Evolutionary conservation across 768 basidiomycete genomes (phyloP).

Genomic region (Hygrophoropsis aurantiaca): DNA sequence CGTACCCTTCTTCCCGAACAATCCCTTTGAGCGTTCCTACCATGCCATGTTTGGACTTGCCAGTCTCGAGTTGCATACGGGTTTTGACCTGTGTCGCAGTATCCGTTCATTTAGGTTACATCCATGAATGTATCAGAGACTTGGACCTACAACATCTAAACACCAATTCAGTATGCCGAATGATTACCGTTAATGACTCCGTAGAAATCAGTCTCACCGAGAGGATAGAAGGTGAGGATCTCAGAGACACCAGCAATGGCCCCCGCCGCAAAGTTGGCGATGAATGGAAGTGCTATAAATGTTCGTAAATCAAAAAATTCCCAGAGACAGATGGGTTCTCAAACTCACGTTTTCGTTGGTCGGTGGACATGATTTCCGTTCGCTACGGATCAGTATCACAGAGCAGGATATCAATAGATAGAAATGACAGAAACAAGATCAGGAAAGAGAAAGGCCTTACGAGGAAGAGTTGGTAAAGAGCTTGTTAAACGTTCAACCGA

Average conservation of each 20-base stretch:
- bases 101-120: constrained; percentile 2
- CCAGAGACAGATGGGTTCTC: not conserved
- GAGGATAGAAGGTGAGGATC: constrained; percentile 84
- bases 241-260: constrained; percentile 93
- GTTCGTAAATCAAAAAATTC: constrained; percentile 7
- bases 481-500: not conserved
- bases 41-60: constrained; percentile 72
- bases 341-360: constrained; percentile 32
- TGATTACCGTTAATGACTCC: not conserved
- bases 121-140: not conserved
- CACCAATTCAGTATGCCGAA: not conserved
- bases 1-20: constrained; percentile 87
- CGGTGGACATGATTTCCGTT: constrained; percentile 20
- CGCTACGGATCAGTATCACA: too few species aligned
- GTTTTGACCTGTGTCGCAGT: constrained; percentile 78
- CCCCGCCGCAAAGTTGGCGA: constrained; percentile 90
- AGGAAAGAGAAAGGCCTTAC: not conserved
- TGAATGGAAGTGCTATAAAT: constrained; percentile 71
- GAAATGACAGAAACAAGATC: not conserved
- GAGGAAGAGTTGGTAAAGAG: not conserved
- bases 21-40: constrained; percentile 83
- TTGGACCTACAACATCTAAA: constrained; percentile 78
- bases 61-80: constrained; percentile 94
- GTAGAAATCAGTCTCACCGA: constrained; percentile 53
- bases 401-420: too few species aligned